phyloP scores from a whole-genome alignment of 352 stramenopile species.

The Globisporangium cystogenes region DNA sequence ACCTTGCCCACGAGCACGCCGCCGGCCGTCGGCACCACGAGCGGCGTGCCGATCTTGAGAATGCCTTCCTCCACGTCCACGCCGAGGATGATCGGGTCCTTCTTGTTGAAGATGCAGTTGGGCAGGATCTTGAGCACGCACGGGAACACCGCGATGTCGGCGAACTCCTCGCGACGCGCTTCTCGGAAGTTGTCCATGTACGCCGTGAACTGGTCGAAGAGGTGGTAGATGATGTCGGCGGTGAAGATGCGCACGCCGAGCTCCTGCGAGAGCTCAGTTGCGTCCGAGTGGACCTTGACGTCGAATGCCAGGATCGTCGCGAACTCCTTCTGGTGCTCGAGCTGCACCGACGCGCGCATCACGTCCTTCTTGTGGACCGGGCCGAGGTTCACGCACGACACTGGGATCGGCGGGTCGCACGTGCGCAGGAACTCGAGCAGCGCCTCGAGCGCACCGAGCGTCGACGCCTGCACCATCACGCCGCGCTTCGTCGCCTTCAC shows the following conservation, averaged over 20 bases:
- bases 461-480: constrained; percentile 99
- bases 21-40: constrained; percentile 79
- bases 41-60: constrained; percentile 96
- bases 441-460: constrained; percentile 97
- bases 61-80: constrained; percentile 97
- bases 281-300: constrained; percentile 95
- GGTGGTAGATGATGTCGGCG: constrained; percentile 99
- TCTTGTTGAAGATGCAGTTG: constrained; percentile 99
- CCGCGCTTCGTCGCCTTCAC: constrained; percentile 95
- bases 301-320: constrained; percentile 99
- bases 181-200: constrained; percentile 96
- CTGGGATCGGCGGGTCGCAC: constrained; percentile 92
- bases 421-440: constrained; percentile 97
- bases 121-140: constrained; percentile 97
- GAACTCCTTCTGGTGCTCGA: constrained; percentile 97
- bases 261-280: constrained; percentile 85
- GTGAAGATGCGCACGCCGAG: constrained; percentile 98
- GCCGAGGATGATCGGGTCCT: constrained; percentile 99
- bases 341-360: constrained; percentile 97
- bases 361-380: constrained; percentile 99
- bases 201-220: constrained; percentile 98
- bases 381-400: constrained; percentile 96
- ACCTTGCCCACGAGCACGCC: constrained; percentile 93
- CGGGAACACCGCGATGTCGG: constrained; percentile 91
- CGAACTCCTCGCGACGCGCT: constrained; percentile 89